These are phyloP conservation scores for Paramarasmius palmivorus DNA, from an alignment of 1,284 basidiomycete species.

Conservation along the genomic window DNA sequence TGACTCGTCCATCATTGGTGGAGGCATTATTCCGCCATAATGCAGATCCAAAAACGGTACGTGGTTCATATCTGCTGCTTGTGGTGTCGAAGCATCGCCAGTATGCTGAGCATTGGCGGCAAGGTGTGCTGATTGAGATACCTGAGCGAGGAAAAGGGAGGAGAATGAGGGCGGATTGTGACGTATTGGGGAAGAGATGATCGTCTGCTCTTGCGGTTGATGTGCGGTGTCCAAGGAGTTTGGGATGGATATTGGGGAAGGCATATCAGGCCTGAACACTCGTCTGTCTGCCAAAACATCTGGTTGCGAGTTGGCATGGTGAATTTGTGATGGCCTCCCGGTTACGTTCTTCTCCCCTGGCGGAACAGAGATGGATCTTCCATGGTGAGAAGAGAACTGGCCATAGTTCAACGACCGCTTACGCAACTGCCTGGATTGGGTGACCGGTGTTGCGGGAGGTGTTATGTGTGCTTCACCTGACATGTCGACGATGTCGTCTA, in stretches of 20 bases:
- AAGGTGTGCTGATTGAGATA: not conserved
- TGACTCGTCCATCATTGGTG: slow-evolving; percentile 15
- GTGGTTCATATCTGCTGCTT: slow-evolving; percentile 43
- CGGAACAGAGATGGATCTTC: slow-evolving; percentile 57
- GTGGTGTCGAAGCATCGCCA: slow-evolving; percentile 13
- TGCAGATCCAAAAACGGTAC: slow-evolving; percentile 75
- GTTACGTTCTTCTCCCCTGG: slow-evolving; percentile 48
- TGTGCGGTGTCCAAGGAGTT: not conserved
- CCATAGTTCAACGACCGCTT: slow-evolving; percentile 2
- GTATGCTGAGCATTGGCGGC: slow-evolving; percentile 21
- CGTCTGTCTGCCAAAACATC: slow-evolving; percentile 9
- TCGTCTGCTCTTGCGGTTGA: not conserved
- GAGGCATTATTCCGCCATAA: slow-evolving; percentile 39
- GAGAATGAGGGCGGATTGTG: slow-evolving; percentile 15
- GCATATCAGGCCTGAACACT: slow-evolving; percentile 20
- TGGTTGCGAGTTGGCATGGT: slow-evolving; percentile 30
- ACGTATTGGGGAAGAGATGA: not conserved
- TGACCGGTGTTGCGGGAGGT: slow-evolving; percentile 18
- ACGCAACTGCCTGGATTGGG: slow-evolving; percentile 12
- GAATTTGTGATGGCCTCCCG: slow-evolving; percentile 28
- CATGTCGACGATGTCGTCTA: slow-evolving; percentile 18
- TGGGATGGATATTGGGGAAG: slow-evolving; percentile 19
- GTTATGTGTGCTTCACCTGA: slow-evolving; percentile 12
- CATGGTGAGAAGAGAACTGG: slow-evolving; percentile 30
- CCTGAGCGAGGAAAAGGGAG: slow-evolving; percentile 14